Evolutionary conservation across 106 monocot genomes (phyloP), one percentile per base, ranked within the genome.

Genomic region (Chionographis japonica): DNA sequence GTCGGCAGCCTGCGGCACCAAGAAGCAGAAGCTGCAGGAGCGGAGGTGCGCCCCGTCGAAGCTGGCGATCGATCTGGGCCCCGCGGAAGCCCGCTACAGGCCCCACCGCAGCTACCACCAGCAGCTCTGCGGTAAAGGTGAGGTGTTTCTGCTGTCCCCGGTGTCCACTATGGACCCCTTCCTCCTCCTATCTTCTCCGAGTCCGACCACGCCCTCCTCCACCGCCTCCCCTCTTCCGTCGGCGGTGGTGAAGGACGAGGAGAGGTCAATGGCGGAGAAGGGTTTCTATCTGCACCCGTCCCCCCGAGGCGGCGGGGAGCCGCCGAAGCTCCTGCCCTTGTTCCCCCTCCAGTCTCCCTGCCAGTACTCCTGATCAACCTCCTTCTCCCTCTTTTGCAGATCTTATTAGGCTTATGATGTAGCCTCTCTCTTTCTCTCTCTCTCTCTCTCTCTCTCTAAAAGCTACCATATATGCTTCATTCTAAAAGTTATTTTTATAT

Each of bases 231-330:
- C 61, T 15, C 58, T 62, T 9, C 54, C 61, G 12, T 15, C 15
- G 65, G 13, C 52, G 52, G 63, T 14, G 6, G 60, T 52, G 40
- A 59, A 72, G 52, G 72, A 72, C 4, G 76, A 62, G 54, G 58
- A 77, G 62, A 69, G 61, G 17, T 52, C 62, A 4, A 77, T 71
- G 5, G 62, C 40, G 4, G 69, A 57, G 42, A 77, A 77, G 58
- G 57, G 70, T 1, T 77, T 70, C 65, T 77, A 65, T 39, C 65
- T 77, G 11, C 77, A 77, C 55, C 54, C 69, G 11, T 77, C 77
- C 15, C 63, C 77, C 6, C 56, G 70, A 37, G 40, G 70, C 14
- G 56, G 20, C 49, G 67, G 19, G 15, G 46, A 20, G 35, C 61
- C 63, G 27, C 77, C 77, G 9, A 63, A 71, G 77, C 42, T 77